Evolutionary conservation across 1,284 basidiomycete genomes (phyloP).

Genomic region (Marasmius sp.): DNA sequence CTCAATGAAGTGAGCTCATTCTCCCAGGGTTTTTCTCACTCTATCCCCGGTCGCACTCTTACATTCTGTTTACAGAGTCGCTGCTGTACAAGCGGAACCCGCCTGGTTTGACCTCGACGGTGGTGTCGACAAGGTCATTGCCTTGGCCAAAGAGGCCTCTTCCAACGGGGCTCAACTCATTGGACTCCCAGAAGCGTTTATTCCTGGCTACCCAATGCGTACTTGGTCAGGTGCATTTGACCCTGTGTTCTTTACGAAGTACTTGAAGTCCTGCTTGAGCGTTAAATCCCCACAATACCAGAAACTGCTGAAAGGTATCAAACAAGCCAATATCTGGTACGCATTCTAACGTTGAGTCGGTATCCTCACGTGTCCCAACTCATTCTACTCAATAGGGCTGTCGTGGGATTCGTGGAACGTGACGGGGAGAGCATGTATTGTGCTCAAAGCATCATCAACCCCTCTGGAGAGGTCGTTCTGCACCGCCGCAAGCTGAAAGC

Average conservation of each 20-base stretch:
- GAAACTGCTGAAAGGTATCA: conserved; percentile 10
- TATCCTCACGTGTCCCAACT: background rate
- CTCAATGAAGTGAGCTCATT: too few species aligned
- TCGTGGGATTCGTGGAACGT: conserved; percentile 17
- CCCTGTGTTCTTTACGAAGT: conserved; percentile 12
- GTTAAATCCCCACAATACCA: conserved; percentile 14
- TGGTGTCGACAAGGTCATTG: conserved; percentile 15
- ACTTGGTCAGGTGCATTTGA: conserved; percentile 17
- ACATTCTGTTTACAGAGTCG: conserved; percentile 12
- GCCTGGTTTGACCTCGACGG: conserved; percentile 21
- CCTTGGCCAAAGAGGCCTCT: conserved; percentile 17
- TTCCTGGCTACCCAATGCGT: conserved; percentile 18
- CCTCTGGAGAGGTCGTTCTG: conserved; percentile 14
- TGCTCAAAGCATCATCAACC: conserved; percentile 17
- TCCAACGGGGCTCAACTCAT: conserved; percentile 19
- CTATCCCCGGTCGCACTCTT: background rate
- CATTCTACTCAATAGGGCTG: conserved; percentile 10
- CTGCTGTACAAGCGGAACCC: conserved; percentile 20
- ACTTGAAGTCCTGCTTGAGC: conserved; percentile 11
- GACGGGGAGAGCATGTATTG: conserved; percentile 19
- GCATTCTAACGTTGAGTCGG: background rate
- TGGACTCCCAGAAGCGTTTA: conserved; percentile 21
- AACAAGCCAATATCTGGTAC: conserved; percentile 17
- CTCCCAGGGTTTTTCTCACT: too few species aligned
- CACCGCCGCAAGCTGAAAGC: conserved; percentile 22